Conservation (phyloP, 2,329 filamentous ascomycete species). For the Hypoxylon sp. region DNA sequence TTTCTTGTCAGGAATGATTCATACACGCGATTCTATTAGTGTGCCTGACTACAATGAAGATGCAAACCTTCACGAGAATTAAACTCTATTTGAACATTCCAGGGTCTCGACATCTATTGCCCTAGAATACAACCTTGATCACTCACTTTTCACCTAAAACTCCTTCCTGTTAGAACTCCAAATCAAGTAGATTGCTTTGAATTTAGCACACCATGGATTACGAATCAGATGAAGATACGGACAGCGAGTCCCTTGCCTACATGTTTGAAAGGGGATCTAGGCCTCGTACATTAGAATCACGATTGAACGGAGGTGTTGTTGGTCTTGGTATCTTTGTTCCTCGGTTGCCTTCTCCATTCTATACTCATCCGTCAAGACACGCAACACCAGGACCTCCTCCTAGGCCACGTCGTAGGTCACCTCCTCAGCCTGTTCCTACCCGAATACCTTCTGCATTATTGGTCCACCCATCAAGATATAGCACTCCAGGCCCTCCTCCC, state of each 20-base stretch:
- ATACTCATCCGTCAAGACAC: background rate
- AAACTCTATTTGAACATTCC: background rate
- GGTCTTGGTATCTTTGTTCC: background rate
- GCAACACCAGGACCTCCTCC: too few relatives aligned
- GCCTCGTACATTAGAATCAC: background rate
- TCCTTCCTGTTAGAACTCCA: background rate
- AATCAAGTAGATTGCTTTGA: background rate
- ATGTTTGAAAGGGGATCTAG: background rate
- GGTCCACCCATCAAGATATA: background rate
- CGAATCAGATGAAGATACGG: background rate
- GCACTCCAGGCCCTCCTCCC: too few relatives aligned
- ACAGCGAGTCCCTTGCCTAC: background rate
- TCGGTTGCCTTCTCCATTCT: background rate
- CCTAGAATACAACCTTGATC: background rate
- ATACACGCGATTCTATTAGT: background rate
- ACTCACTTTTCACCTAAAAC: background rate
- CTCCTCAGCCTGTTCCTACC: background rate
- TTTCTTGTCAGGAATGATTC: conserved; percentile 10
- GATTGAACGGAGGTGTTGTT: background rate
- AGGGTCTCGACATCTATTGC: background rate
- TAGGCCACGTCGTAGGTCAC: background rate
- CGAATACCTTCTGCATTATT: background rate
- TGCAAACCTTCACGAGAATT: conserved; percentile 8
- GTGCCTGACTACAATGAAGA: background rate
- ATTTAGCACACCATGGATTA: background rate